A percentile compares a stretch with the other conserved stretches of the same genome.
phyloP scores from a whole-genome alignment of 495 filamentous ascomycete species.

The Hypoxylon fragiforme region DNA sequence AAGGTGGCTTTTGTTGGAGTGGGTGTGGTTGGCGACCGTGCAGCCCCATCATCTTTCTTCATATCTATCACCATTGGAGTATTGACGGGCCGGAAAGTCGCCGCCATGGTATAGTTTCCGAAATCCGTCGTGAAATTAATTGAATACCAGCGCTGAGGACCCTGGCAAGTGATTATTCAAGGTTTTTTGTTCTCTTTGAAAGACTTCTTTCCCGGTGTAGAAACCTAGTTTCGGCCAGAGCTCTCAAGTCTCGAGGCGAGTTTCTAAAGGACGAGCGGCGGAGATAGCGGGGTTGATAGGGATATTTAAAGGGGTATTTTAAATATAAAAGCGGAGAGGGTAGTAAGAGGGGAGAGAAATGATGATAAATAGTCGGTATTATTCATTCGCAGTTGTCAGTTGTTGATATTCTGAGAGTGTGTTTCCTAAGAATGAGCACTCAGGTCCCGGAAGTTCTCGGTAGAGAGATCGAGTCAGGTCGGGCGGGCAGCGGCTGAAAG shows the following conservation, averaged over 20 bases:
- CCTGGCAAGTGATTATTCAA: not conserved
- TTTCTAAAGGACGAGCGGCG: slow-evolving; percentile 1
- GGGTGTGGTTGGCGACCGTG: slow-evolving; percentile 65
- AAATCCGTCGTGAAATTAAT: not conserved
- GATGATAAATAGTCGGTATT: slow-evolving; percentile 16
- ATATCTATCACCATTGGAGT: slow-evolving; percentile 61
- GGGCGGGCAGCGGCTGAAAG: slow-evolving; percentile 38
- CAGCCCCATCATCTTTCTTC: slow-evolving; percentile 51
- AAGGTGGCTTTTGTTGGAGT: slow-evolving; percentile 69
- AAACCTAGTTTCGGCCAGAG: no score
- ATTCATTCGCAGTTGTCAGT: slow-evolving; percentile 32
- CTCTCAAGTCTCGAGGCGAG: slow-evolving; percentile 3
- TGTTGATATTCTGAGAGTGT: slow-evolving; percentile 19
- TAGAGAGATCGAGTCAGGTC: slow-evolving; percentile 36
- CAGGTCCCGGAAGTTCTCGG: slow-evolving; percentile 34
- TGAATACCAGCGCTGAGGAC: not conserved
- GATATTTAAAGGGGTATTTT: slow-evolving; percentile 14
- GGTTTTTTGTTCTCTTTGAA: no score
- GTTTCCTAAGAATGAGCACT: slow-evolving; percentile 1
- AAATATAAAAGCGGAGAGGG: not conserved
- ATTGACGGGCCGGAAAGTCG: slow-evolving; percentile 76
- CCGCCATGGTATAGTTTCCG: slow-evolving; percentile 42
- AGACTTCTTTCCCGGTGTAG: no score
- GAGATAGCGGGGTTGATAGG: slow-evolving; percentile 19
- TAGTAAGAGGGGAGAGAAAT: slow-evolving; percentile 7